phyloP scores from a whole-genome alignment of 106 monocot species.

The Iris macrosiphon region DNA sequence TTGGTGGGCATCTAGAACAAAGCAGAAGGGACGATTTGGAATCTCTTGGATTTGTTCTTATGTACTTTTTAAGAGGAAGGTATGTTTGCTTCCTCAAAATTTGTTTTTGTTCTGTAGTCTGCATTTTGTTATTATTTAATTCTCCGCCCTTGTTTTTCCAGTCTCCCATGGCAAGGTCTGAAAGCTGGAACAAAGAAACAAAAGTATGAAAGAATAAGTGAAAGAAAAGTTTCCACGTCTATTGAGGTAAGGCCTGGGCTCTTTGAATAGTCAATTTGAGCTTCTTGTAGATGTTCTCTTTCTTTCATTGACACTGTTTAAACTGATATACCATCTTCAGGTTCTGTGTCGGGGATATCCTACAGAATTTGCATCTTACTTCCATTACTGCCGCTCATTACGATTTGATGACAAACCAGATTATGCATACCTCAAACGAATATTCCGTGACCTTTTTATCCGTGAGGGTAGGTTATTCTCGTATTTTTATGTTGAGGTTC shows the following conservation, averaged over 20 bases:
- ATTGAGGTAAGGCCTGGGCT: slow-evolving; percentile 36
- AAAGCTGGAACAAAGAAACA: slow-evolving; percentile 69
- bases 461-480: slow-evolving; percentile 43
- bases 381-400: slow-evolving; percentile 68
- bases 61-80: slow-evolving; percentile 43
- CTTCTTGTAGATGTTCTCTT: not conserved
- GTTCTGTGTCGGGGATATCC: slow-evolving; percentile 56
- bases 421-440: slow-evolving; percentile 66
- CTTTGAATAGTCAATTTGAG: not conserved
- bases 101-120: not conserved
- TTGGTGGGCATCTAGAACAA: too few species aligned
- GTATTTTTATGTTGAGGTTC: slow-evolving; percentile 17
- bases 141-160: not conserved
- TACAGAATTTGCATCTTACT: slow-evolving; percentile 62
- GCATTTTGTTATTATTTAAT: too few species aligned
- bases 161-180: slow-evolving; percentile 85
- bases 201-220: slow-evolving; percentile 64
- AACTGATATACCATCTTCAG: slow-evolving; percentile 16
- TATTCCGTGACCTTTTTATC: slow-evolving; percentile 76
- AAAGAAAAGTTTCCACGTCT: slow-evolving; percentile 51
- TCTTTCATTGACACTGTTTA: not conserved
- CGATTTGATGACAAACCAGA: slow-evolving; percentile 82
- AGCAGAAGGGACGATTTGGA: slow-evolving; percentile 48
- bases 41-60: slow-evolving; percentile 43
- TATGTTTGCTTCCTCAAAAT: slow-evolving; percentile 8